These are phyloP conservation scores for Colletotrichum sp. DNA, from an alignment of 2,329 filamentous ascomycete species.

Conservation along the genomic window DNA sequence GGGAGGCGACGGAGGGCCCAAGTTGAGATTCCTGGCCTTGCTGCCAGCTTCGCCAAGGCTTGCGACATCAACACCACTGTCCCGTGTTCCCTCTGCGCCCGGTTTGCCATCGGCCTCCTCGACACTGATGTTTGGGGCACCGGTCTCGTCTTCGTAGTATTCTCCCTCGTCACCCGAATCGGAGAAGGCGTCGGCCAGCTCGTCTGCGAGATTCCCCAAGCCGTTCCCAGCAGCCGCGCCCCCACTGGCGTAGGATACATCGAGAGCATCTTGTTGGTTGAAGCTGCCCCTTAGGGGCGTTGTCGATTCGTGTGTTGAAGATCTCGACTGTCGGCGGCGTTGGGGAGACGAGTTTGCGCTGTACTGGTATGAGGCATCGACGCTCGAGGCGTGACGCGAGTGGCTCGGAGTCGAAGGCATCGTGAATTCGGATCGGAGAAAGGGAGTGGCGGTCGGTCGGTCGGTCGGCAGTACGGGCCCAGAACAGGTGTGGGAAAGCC, in stretches of 20 bases:
- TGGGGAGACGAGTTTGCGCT: constrained; percentile 50
- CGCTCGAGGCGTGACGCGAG: constrained; percentile 61
- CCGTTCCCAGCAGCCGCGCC: constrained; percentile 56
- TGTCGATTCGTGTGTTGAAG: constrained; percentile 54
- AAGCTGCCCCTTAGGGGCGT: constrained; percentile 55
- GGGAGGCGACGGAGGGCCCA: constrained; percentile 49
- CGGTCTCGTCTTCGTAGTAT: constrained; percentile 39
- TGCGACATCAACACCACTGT: constrained; percentile 49
- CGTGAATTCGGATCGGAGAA: not conserved
- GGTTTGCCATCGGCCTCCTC: constrained; percentile 28
- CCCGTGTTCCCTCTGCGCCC: constrained; percentile 35
- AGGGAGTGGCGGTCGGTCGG: not conserved
- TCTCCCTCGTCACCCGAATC: constrained; percentile 68
- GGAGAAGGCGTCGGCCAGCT: constrained; percentile 76
- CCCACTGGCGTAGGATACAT: constrained; percentile 50
- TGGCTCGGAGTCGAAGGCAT: constrained; percentile 62
- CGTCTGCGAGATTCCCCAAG: constrained; percentile 80
- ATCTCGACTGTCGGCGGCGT: constrained; percentile 54
- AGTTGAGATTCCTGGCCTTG: constrained; percentile 41
- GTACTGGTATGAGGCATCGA: constrained; percentile 45
- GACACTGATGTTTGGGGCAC: constrained; percentile 23
- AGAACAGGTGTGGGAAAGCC: not conserved
- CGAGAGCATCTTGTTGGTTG: constrained; percentile 52
- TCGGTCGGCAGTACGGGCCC: not conserved
- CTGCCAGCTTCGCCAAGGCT: constrained; percentile 20